Conservation (phyloP, 73 alveolate genomes). For the Paramecium biaurelia region DNA sequence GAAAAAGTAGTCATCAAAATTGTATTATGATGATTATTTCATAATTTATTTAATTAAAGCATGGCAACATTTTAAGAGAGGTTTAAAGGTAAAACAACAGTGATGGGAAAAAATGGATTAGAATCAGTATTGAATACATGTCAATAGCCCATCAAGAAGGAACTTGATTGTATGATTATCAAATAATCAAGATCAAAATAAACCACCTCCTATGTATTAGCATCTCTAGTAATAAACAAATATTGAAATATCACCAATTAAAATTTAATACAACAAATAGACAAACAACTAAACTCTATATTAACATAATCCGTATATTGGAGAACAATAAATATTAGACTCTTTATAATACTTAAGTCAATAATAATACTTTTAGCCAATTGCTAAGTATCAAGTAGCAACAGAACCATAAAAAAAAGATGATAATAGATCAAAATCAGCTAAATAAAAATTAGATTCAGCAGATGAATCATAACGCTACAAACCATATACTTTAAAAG, state of each 20-base stretch:
- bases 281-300: background rate
- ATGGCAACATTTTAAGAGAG: conserved; percentile 53
- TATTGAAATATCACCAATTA: background rate
- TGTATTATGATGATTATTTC: background rate
- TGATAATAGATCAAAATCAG: conserved; percentile 14
- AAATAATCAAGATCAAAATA: background rate
- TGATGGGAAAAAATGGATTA: conserved; percentile 47
- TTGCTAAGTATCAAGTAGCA: background rate
- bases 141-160: conserved; percentile 7
- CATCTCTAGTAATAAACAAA: background rate
- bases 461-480: conserved; percentile 43
- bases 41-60: background rate
- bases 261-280: background rate
- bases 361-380: background rate
- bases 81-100: conserved; percentile 45
- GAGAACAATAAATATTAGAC: background rate
- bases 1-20: background rate
- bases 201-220: background rate
- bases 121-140: conserved; percentile 41
- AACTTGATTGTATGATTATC: background rate
- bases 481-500: conserved; percentile 91
- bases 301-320: background rate
- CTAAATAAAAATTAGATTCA: background rate
- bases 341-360: background rate
- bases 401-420: background rate